Conservation (phyloP, 1,139 yeast species). For the Petasospora fabianii region DNA sequence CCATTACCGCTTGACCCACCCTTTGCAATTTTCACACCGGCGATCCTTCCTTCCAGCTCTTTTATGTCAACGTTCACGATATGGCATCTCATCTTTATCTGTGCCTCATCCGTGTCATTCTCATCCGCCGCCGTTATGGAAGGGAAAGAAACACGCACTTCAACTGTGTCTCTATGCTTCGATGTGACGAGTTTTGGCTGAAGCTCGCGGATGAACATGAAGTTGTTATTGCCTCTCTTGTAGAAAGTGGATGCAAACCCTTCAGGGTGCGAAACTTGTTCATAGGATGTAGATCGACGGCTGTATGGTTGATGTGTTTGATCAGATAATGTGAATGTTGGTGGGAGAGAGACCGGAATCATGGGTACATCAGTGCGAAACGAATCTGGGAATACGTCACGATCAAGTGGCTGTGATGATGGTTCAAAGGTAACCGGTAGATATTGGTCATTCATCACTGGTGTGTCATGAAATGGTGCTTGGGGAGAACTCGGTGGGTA, state of each 20-base stretch:
- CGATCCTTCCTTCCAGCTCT: slow-evolving; percentile 33
- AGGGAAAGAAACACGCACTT: slow-evolving; percentile 30
- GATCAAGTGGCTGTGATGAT: slow-evolving; percentile 13
- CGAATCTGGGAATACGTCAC: slow-evolving; percentile 14
- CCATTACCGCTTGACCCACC: slow-evolving; percentile 1
- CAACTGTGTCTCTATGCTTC: slow-evolving; percentile 33
- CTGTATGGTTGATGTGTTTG: slow-evolving; percentile 5
- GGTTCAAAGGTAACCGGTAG: slow-evolving; percentile 2
- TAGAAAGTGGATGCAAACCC: slow-evolving; percentile 44
- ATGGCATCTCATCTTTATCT: slow-evolving; percentile 29
- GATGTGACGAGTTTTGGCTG: slow-evolving; percentile 39
- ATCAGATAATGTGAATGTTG: neutral
- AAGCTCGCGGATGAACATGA: slow-evolving; percentile 43
- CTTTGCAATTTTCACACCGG: slow-evolving; percentile 19
- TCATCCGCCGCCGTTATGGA: slow-evolving; percentile 9
- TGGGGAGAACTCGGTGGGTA: neutral
- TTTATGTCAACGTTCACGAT: slow-evolving; percentile 36
- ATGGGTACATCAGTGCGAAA: slow-evolving; percentile 8
- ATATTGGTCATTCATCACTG: neutral
- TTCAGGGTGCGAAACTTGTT: slow-evolving; percentile 33
- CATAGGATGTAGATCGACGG: slow-evolving; percentile 10
- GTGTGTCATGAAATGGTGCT: neutral
- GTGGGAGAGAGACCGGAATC: slow-evolving; percentile 17
- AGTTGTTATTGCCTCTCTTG: slow-evolving; percentile 38
- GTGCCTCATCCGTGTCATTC: slow-evolving; percentile 8